Evolutionary conservation across 2,329 filamentous ascomycete species (phyloP).

Genomic region (Corynespora cassiicola): DNA sequence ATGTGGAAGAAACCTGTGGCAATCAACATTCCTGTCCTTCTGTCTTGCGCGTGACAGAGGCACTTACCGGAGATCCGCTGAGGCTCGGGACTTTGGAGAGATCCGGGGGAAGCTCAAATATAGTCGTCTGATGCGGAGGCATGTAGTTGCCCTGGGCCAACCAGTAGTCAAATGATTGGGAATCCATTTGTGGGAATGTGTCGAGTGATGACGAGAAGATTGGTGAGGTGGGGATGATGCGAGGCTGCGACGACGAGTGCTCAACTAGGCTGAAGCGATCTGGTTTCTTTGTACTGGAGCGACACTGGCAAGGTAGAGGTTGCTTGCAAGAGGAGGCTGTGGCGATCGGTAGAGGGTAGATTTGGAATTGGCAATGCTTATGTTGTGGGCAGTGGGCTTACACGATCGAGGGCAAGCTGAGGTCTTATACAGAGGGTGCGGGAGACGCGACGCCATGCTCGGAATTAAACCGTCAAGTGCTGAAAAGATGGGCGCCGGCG

Average conservation of each 20-base stretch:
- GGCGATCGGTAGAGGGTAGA: too few relatives aligned
- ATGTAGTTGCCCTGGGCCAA: conserved; percentile 42
- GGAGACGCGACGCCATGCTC: conserved; percentile 23
- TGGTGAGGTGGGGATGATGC: conserved; percentile 11
- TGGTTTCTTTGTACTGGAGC: conserved; percentile 6
- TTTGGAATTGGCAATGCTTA: conserved; percentile 25
- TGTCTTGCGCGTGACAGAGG: neutral
- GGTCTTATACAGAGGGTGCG: conserved; percentile 39
- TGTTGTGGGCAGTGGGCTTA: conserved; percentile 33
- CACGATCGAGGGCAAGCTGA: conserved; percentile 36
- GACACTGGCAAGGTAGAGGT: conserved; percentile 4
- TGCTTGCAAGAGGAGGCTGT: conserved; percentile 8
- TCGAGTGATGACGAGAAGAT: conserved; percentile 11
- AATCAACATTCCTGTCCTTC: conserved; percentile 9
- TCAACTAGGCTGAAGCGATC: conserved; percentile 3
- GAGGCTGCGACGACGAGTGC: neutral
- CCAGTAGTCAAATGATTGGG: conserved; percentile 46
- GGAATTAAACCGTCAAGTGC: conserved; percentile 27
- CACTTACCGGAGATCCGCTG: conserved; percentile 46
- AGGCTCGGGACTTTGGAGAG: conserved; percentile 45
- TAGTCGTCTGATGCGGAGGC: conserved; percentile 35
- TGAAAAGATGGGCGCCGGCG: conserved; percentile 23
- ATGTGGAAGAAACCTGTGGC: conserved; percentile 41
- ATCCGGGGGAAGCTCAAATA: conserved; percentile 43
- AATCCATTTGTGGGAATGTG: conserved; percentile 35